phyloP scores from a whole-genome alignment of 2,329 filamentous ascomycete genomes.

The Fusarium newnesense region DNA sequence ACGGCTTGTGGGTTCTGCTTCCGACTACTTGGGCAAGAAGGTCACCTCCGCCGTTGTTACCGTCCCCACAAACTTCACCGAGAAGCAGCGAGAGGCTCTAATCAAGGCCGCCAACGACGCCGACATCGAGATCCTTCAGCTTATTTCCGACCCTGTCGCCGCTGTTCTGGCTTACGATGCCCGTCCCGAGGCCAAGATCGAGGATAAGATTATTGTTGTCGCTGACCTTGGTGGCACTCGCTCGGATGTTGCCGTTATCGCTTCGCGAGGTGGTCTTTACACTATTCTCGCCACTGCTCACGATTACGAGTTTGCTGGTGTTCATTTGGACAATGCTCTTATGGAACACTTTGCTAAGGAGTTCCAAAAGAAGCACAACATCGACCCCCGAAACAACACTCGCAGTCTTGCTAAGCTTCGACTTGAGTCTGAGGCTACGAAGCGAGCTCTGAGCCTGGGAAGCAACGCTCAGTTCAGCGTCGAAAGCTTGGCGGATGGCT shows the following conservation, averaged over 20 bases:
- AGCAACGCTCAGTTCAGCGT: conserved; percentile 91
- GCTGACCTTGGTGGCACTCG: conserved; percentile 93
- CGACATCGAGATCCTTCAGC: conserved; percentile 88
- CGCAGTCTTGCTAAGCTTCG: conserved; percentile 91
- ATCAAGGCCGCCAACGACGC: conserved; percentile 81
- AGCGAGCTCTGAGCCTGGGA: conserved; percentile 90
- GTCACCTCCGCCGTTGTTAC: conserved; percentile 96
- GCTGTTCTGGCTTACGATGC: conserved; percentile 93
- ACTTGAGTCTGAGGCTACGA: conserved; percentile 88
- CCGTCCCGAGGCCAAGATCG: conserved; percentile 75
- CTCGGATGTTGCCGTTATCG: conserved; percentile 90
- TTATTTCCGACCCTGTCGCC: conserved; percentile 91
- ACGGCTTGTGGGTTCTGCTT: conserved; percentile 82
- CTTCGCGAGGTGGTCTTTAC: conserved; percentile 95
- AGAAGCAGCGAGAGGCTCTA: conserved; percentile 86
- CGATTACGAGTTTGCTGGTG: conserved; percentile 93
- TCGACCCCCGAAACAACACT: conserved; percentile 84
- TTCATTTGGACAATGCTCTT: conserved; percentile 87
- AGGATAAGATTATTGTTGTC: conserved; percentile 91
- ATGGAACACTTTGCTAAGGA: conserved; percentile 99
- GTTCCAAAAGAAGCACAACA: conserved; percentile 96
- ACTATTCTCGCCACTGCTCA: conserved; percentile 92
- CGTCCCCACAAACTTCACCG: conserved; percentile 91
- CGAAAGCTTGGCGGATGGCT: conserved; percentile 87
- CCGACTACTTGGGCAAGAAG: conserved; percentile 91